phyloP scores from a whole-genome alignment of 257 asterid genomes.

The Solanum paucissectum region DNA sequence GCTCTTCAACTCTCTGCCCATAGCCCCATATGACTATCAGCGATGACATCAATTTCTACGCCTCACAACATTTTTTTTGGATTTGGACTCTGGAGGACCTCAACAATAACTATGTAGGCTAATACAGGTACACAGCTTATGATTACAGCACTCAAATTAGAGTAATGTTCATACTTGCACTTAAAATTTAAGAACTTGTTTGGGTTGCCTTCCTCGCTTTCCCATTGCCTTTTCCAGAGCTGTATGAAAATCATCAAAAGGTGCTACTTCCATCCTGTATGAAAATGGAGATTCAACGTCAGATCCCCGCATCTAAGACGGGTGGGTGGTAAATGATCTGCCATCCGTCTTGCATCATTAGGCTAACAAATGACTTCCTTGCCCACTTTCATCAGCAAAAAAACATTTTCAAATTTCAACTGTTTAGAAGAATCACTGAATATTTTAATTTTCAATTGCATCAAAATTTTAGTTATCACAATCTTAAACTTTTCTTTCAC shows the following conservation, averaged over 20 bases:
- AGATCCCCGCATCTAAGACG: not conserved
- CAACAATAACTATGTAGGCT: not conserved
- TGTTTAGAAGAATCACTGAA: not conserved
- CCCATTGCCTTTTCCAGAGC: slow-evolving; percentile 87
- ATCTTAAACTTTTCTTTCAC: not conserved
- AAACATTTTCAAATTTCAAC: not conserved
- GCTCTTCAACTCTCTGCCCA: not conserved
- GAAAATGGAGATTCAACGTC: not conserved
- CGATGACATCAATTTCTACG: not conserved
- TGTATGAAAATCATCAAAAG: slow-evolving; percentile 46
- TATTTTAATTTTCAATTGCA: not conserved
- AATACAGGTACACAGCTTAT: not conserved
- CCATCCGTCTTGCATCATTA: not conserved
- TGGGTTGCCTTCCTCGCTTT: slow-evolving; percentile 82
- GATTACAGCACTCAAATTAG: not conserved
- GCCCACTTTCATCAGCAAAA: not conserved
- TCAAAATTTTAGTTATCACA: not conserved
- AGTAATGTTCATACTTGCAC: not conserved
- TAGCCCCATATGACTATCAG: not conserved
- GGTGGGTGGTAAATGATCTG: not conserved
- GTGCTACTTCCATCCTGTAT: slow-evolving; percentile 76
- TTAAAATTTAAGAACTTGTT: slow-evolving; percentile 73
- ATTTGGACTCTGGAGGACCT: not conserved
- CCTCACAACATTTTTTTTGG: not conserved
- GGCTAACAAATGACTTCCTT: not conserved